Conservation (phyloP, 2,329 filamentous ascomycete genomes). For the Xylariaceae sp. region DNA sequence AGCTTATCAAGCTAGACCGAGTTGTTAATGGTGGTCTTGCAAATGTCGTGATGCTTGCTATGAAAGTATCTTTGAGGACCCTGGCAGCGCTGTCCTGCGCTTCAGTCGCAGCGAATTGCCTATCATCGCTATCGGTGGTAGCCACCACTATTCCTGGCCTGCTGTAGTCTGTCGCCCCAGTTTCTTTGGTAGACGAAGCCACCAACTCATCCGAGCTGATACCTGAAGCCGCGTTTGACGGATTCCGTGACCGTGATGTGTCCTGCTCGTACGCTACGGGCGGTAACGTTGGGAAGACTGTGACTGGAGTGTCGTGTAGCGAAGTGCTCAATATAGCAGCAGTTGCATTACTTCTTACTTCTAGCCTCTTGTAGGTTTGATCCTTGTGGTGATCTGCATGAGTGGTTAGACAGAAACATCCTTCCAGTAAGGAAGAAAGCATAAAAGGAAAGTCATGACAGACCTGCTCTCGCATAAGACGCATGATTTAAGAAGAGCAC, state of each 20-base stretch:
- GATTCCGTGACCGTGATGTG: not conserved
- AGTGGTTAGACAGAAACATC: constrained; percentile 18
- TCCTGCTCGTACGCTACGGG: not conserved
- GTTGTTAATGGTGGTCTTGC: constrained; percentile 14
- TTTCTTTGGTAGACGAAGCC: not conserved
- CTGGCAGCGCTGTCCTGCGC: not conserved
- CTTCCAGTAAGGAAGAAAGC: constrained; percentile 13
- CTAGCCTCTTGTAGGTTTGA: constrained; percentile 11
- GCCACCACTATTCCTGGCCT: not conserved
- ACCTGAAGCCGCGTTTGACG: not conserved
- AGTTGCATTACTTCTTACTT: constrained; percentile 13
- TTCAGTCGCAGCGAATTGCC: not conserved
- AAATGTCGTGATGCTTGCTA: constrained; percentile 18
- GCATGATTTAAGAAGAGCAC: constrained; percentile 18
- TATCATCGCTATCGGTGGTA: not conserved
- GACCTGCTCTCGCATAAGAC: constrained; percentile 12
- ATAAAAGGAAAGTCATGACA: constrained; percentile 5
- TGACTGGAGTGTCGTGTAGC: not conserved
- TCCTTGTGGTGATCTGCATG: constrained; percentile 3
- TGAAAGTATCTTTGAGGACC: constrained; percentile 12
- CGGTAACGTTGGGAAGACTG: not conserved
- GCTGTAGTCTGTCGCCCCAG: not conserved
- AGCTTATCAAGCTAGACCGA: constrained; percentile 6
- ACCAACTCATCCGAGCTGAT: not conserved
- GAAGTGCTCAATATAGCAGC: not conserved